Conservation (phyloP, 2,329 filamentous ascomycete species). For the Aspergillus nomiae region DNA sequence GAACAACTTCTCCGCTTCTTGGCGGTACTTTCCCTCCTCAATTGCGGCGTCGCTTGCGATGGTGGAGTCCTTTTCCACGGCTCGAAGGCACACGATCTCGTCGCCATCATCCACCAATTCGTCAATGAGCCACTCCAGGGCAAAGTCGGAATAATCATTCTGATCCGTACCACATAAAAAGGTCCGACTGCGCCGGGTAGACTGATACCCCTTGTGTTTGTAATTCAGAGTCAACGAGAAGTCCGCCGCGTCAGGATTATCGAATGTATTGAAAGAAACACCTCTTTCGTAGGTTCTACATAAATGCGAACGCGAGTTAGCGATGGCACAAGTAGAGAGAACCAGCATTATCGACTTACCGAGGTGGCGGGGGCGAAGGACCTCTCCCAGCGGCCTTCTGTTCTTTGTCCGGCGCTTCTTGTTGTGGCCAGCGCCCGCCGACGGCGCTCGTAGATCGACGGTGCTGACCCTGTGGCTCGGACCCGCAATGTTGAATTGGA, state of each 20-base stretch:
- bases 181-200: conserved; percentile 76
- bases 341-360: conserved; percentile 28
- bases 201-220: conserved; percentile 83
- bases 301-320: conserved; percentile 4
- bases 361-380: conserved; percentile 44
- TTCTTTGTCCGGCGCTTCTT: conserved; percentile 28
- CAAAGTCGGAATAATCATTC: conserved; percentile 89
- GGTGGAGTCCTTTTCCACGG: conserved; percentile 80
- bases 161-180: conserved; percentile 91
- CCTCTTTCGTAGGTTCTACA: conserved; percentile 64
- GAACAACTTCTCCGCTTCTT: conserved; percentile 74
- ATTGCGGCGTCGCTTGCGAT: conserved; percentile 62
- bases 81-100: conserved; percentile 86
- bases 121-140: conserved; percentile 87
- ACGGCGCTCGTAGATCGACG: conserved; percentile 30
- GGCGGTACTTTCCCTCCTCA: conserved; percentile 70
- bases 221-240: conserved; percentile 81
- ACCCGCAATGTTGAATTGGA: conserved; percentile 39
- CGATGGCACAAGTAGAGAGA: not conserved
- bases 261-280: conserved; percentile 75
- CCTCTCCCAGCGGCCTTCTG: conserved; percentile 29
- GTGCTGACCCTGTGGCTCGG: conserved; percentile 31
- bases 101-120: conserved; percentile 92
- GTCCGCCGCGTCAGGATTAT: conserved; percentile 66
- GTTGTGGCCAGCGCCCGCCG: conserved; percentile 28